Percentiles rank a stretch among this genome's conserved stretches.
Evolutionary conservation across 1,284 basidiomycete species (phyloP).

Genomic region (Austroboletus niveus): DNA sequence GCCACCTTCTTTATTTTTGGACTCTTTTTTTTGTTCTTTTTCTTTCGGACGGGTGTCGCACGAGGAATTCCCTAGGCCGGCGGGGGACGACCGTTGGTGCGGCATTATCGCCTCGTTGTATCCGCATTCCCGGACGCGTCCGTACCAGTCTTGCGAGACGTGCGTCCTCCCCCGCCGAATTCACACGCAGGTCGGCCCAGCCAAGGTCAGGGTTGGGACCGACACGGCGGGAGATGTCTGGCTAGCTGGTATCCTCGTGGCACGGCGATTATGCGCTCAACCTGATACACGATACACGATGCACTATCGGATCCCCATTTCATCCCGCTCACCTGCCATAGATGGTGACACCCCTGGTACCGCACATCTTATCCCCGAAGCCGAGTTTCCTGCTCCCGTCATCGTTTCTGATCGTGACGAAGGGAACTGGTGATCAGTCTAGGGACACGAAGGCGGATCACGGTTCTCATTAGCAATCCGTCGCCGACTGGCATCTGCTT

Average conservation of each 20-base stretch:
- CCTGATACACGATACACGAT: neutral
- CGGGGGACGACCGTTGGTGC: slow-evolving; percentile 4
- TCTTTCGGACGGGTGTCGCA: neutral
- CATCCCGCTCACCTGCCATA: neutral
- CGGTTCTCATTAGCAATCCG: neutral
- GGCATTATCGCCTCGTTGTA: slow-evolving; percentile 16
- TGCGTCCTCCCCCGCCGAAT: neutral
- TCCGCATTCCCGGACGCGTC: slow-evolving; percentile 9
- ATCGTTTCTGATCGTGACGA: too few species aligned
- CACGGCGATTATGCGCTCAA: neutral
- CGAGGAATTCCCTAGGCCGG: slow-evolving; percentile 19
- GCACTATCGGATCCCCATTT: neutral
- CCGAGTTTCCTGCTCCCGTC: neutral
- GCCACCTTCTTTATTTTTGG: neutral
- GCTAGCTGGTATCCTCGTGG: neutral
- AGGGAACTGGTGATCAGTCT: neutral
- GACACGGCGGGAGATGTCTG: neutral
- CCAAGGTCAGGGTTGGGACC: neutral
- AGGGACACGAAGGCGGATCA: neutral
- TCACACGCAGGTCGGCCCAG: neutral
- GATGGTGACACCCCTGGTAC: neutral
- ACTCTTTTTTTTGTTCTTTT: neutral
- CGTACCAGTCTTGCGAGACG: neutral
- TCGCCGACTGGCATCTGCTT: neutral
- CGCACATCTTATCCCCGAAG: neutral